Evolutionary conservation across 2,329 filamentous ascomycete species (phyloP), one percentile per base, ranked within the genome.

Genomic region (Penicillium corylophilum): DNA sequence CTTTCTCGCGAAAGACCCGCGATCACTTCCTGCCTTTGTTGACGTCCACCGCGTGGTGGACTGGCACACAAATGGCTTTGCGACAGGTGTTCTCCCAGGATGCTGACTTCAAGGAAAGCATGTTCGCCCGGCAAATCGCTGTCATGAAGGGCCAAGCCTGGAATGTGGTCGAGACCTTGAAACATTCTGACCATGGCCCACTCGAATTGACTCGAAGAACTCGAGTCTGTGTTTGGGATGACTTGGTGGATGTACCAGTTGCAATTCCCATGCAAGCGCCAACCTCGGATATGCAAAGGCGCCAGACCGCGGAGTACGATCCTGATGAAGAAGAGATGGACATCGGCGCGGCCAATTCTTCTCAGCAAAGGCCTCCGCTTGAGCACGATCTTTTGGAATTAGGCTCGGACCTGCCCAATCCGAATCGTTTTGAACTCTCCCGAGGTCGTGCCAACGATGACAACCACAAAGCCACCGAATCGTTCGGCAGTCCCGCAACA

Each of bases 121-220:
- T 99, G 94, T 99, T 96, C 74, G 90, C 90, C n/a, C 86, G 90
- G 60, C 94, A 99, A 68, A 95, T 99, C 55, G 93, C 94, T 1
- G 94, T 99, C 53, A 96, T 99, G 90, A 99, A 99, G 74, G 94
- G 94, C 10, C 94, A 99, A 69, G 94, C 94, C 0, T 99, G 94
- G 91, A 99, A 99, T 68, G 94, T 99, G 0, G 94, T 99, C 4
- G 94, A 99, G 75, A 96, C 94, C 0, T 80, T 99, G 55, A 99
- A 99, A 71, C 89, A 89, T 16, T 79, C 84, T 0, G 94, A 97
- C 66, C 93, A 97, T 67, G 94, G 94, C 0, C 94, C 94, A 0
- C 78, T 99, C 16, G 94, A 97, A 73, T 82, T 99, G 47, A 97
- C 94, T 4, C 83, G 94, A 57, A 82, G 94, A 60, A 88, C 90